Evolutionary conservation across 192 early-diverging fungal species (phyloP), one percentile per base, ranked within the genome.

Genomic region (Bifiguratus adelaidae): DNA sequence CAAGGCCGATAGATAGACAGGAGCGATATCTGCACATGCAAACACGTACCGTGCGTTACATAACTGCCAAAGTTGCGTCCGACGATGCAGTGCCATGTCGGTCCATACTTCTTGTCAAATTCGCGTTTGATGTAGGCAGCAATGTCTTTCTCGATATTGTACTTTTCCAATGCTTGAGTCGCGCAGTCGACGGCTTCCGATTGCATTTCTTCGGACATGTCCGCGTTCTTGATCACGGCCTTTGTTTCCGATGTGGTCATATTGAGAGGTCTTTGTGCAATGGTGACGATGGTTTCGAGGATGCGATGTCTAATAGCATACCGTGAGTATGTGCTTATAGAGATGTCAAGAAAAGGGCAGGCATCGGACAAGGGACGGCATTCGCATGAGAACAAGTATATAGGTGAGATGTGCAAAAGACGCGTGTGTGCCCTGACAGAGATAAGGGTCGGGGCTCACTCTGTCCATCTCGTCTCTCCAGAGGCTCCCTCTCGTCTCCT

Each of bases 41-140:
- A 26, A 20, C 24, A 40, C 63, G 63, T 71, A 78, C 76, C 95
- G 53, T 99, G 94, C 21, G 96, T 97, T 13, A 97, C 96, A 54
- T 91, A 95, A 27, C 91, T 95, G 30, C 94, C 96, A 88, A 97
- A 99, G 81, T 92, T 97, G 50, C 92, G 78, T 44, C 96, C 96
- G 30, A 99, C 96, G 43, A 99, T 89, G 55, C 89, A 91, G 61
- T 99, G 96, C 94, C 96, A 99, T 43, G 94, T 93, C 11, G 88
- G 81, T 58, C 93, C 91, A 66, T 91, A 92, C 78, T 92, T 88
- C 68, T 88, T 89, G 76, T 99, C 96, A 58, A 95, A 97, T 55
- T 96, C 94, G 53, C 91, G 82, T 78, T 99, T 99, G 74, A 99
- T 89, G 61, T 83, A 81, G 16, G 92, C 86, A 35, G 96, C 94